These are phyloP conservation scores for Pythium volutum DNA, from an alignment of 352 stramenopile genomes.

Conservation along the genomic window DNA sequence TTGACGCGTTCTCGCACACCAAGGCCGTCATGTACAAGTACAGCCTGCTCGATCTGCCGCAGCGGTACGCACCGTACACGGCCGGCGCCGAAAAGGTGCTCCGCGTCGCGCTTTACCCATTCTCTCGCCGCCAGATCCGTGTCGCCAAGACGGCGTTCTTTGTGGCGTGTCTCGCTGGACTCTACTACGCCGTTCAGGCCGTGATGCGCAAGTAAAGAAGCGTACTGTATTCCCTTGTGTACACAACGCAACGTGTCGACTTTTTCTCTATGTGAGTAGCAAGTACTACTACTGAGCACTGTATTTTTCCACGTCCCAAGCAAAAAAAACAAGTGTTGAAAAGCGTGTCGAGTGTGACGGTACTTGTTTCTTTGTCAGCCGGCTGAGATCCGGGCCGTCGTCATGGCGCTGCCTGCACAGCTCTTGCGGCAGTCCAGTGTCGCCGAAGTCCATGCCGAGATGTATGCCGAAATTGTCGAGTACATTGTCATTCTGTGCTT, in stretches of 20 bases:
- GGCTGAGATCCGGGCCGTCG: no score
- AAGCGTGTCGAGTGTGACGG: no score
- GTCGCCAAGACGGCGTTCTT: constrained; percentile 26
- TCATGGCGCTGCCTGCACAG: neutral
- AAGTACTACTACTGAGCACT: no score
- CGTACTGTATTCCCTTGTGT: neutral
- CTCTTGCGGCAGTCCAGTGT: constrained; percentile 15
- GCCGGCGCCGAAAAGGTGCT: constrained; percentile 34
- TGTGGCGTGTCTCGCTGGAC: neutral
- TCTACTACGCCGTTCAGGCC: constrained; percentile 12
- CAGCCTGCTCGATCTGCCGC: constrained; percentile 44
- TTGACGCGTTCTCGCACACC: constrained; percentile 74
- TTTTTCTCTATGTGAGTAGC: no score
- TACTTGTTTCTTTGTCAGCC: no score
- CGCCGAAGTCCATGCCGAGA: constrained; percentile 25
- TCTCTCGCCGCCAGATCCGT: constrained; percentile 42
- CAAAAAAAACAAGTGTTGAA: no score
- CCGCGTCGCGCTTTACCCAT: constrained; percentile 40
- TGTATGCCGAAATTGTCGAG: constrained; percentile 44
- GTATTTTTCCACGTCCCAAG: no score
- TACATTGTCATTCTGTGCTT: constrained; percentile 38
- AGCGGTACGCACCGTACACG: constrained; percentile 61
- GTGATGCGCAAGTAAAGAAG: constrained; percentile 1
- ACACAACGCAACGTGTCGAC: no score
- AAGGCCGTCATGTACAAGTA: constrained; percentile 75